Conservation (phyloP, 2,329 filamentous ascomycete species). For the Pseudogymnoascus sp. region DNA sequence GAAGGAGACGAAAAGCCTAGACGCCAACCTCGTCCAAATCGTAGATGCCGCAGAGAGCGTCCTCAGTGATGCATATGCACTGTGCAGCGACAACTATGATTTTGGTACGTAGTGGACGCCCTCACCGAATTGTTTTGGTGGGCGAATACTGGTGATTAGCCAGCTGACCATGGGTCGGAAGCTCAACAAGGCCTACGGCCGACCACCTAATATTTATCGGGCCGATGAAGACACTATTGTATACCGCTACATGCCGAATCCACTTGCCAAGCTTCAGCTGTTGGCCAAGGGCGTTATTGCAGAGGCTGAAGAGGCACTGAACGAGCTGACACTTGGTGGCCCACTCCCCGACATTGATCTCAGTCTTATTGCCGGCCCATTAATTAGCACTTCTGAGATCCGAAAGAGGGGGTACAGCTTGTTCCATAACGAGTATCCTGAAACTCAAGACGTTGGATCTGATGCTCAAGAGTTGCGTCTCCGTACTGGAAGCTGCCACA, state of each 20-base stretch:
- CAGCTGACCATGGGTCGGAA: background rate
- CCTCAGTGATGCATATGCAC: constrained; percentile 10
- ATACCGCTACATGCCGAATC: constrained; percentile 32
- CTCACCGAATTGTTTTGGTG: background rate
- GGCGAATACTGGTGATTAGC: background rate
- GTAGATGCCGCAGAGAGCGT: constrained; percentile 8
- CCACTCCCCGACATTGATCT: background rate
- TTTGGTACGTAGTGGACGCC: background rate
- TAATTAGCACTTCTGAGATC: background rate
- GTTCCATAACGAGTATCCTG: background rate
- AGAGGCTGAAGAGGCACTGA: background rate
- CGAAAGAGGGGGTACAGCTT: background rate
- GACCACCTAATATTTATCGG: background rate
- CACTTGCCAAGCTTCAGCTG: background rate
- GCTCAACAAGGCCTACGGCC: background rate
- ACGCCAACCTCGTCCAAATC: constrained; percentile 8
- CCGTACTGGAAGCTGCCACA: background rate
- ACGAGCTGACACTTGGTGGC: background rate
- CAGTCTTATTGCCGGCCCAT: background rate
- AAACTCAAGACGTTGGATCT: background rate
- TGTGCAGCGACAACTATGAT: constrained; percentile 11
- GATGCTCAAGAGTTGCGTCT: background rate
- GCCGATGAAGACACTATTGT: constrained; percentile 39
- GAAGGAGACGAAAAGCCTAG: background rate
- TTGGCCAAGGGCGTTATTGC: background rate